phyloP scores from a whole-genome alignment of 495 filamentous ascomycete species.

The Pyrenopolyporus hunteri region DNA sequence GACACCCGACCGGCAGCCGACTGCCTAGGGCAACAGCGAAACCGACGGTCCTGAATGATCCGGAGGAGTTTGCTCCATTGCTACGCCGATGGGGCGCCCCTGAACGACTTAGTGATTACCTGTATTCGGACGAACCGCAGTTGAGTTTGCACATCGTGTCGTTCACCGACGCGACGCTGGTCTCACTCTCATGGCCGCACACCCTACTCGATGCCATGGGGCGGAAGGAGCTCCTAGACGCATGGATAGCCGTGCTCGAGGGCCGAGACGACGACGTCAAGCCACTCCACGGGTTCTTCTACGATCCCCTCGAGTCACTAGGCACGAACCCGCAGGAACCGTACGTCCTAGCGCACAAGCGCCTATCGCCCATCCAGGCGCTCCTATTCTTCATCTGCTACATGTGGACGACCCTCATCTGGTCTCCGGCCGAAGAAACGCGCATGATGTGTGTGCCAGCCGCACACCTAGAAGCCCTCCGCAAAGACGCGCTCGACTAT shows the following conservation, averaged over 20 bases:
- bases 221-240: slow-evolving; percentile 42
- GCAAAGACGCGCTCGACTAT: slow-evolving; percentile 28
- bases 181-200: slow-evolving; percentile 56
- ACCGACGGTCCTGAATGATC: slow-evolving; percentile 43
- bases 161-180: slow-evolving; percentile 56
- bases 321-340: slow-evolving; percentile 22
- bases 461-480: slow-evolving; percentile 37
- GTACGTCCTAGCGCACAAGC: slow-evolving; percentile 30
- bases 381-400: slow-evolving; percentile 40
- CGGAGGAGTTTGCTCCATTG: slow-evolving; percentile 38
- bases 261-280: slow-evolving; percentile 48
- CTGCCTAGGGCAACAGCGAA: slow-evolving; percentile 40
- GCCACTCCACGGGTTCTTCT: slow-evolving; percentile 39
- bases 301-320: slow-evolving; percentile 42
- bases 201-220: slow-evolving; percentile 56
- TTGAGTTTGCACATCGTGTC: slow-evolving; percentile 55
- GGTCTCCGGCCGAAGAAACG: slow-evolving; percentile 42
- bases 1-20: slow-evolving; percentile 43
- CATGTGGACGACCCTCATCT: slow-evolving; percentile 37
- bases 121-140: slow-evolving; percentile 50
- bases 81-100: slow-evolving; percentile 32
- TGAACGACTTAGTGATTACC: slow-evolving; percentile 47
- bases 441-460: slow-evolving; percentile 46
- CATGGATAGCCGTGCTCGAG: slow-evolving; percentile 48
- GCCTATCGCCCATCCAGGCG: slow-evolving; percentile 35